These are phyloP conservation scores for Calamus simplicifolius DNA, from an alignment of 176 grass and related monocot genomes.

Conservation along the genomic window DNA sequence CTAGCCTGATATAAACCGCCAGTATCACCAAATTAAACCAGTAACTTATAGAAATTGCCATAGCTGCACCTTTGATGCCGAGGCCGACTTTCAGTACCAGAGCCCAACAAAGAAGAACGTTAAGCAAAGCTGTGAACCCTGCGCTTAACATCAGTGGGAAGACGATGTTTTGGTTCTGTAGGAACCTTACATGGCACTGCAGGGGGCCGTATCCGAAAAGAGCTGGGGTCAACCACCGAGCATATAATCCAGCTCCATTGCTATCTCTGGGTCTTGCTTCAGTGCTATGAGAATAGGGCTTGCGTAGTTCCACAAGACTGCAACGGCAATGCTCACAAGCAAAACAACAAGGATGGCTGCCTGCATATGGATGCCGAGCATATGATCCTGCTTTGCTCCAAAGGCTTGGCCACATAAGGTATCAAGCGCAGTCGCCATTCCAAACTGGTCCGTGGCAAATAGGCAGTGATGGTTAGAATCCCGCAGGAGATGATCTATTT, in stretches of 20 bases:
- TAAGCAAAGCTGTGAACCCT: slow-evolving; percentile 24
- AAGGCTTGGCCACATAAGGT: slow-evolving; percentile 66
- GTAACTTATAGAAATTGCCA: slow-evolving; percentile 42
- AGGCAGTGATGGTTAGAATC: not conserved
- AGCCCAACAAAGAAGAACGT: slow-evolving; percentile 59
- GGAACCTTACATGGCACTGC: slow-evolving; percentile 57
- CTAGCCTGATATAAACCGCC: slow-evolving; percentile 43
- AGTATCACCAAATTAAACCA: slow-evolving; percentile 46
- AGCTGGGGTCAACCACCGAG: slow-evolving; percentile 60
- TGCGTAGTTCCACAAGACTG: slow-evolving; percentile 40
- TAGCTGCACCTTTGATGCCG: slow-evolving; percentile 57
- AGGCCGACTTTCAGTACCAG: slow-evolving; percentile 57
- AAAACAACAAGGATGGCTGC: slow-evolving; percentile 54
- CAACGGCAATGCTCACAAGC: slow-evolving; percentile 36
- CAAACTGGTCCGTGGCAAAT: slow-evolving; percentile 10
- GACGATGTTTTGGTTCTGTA: slow-evolving; percentile 58
- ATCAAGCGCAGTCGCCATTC: slow-evolving; percentile 33
- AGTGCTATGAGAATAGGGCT: slow-evolving; percentile 47
- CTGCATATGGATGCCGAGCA: slow-evolving; percentile 68
- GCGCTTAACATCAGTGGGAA: slow-evolving; percentile 59
- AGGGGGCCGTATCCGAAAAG: slow-evolving; percentile 54
- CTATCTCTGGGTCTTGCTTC: slow-evolving; percentile 52
- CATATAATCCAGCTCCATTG: slow-evolving; percentile 47
- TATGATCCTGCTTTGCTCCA: slow-evolving; percentile 55
- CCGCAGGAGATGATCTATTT: too few species aligned